phyloP scores from a whole-genome alignment of 2,329 filamentous ascomycete genomes.

The Scytalidium lignicola region DNA sequence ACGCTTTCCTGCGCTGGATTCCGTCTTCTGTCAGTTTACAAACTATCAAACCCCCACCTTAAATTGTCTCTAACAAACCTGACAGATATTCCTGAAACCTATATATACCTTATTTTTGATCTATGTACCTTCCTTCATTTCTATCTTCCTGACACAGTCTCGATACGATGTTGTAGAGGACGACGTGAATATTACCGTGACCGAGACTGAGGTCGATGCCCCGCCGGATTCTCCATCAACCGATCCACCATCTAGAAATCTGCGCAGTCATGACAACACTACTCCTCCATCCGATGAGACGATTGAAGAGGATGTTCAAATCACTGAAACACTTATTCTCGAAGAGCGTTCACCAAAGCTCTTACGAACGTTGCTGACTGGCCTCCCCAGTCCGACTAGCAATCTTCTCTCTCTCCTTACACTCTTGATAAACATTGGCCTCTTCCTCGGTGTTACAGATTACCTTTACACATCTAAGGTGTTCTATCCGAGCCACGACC shows the following conservation, averaged over 20 bases:
- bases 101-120: slow-evolving; percentile 60
- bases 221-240: slow-evolving; percentile 18
- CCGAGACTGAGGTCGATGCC: slow-evolving; percentile 37
- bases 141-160: slow-evolving; percentile 51
- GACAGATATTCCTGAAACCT: slow-evolving; percentile 33
- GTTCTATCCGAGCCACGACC: slow-evolving; percentile 64
- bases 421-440: slow-evolving; percentile 64
- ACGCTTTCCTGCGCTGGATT: slow-evolving; percentile 56
- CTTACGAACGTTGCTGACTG: slow-evolving; percentile 65
- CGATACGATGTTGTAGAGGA: slow-evolving; percentile 53
- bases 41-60: not conserved
- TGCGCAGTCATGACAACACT: slow-evolving; percentile 21
- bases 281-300: slow-evolving; percentile 34
- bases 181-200: slow-evolving; percentile 51
- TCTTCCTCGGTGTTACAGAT: slow-evolving; percentile 69
- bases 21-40: slow-evolving; percentile 29
- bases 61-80: slow-evolving; percentile 4
- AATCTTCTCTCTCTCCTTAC: slow-evolving; percentile 60
- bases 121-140: slow-evolving; percentile 60
- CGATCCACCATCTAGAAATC: slow-evolving; percentile 20
- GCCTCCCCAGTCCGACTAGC: slow-evolving; percentile 69
- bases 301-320: slow-evolving; percentile 41
- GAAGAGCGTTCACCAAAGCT: slow-evolving; percentile 51
- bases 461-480: slow-evolving; percentile 69
- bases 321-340: slow-evolving; percentile 58